phyloP scores from a whole-genome alignment of 1,284 basidiomycete species.

The Xerocomus nothofagi region DNA sequence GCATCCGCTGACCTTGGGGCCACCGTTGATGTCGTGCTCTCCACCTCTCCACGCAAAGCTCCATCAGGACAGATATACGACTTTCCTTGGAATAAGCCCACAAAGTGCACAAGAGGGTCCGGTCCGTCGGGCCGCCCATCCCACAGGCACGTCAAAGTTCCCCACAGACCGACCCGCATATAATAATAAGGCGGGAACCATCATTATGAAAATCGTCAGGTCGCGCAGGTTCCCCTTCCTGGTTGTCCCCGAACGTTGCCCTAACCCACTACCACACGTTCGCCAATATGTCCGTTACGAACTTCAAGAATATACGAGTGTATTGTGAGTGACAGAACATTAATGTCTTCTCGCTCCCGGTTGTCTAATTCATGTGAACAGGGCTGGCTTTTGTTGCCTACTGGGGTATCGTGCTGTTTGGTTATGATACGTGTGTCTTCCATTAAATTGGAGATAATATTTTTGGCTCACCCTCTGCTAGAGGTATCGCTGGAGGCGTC shows the following conservation, averaged over 20 bases:
- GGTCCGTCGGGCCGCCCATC: conserved; percentile 1
- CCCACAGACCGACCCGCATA: background rate
- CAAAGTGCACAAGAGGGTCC: background rate
- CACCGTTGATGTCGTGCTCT: too few species aligned
- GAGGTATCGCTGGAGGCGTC: conserved; percentile 63
- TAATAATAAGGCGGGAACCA: background rate
- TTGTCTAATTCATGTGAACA: conserved; percentile 26
- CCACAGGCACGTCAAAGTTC: background rate
- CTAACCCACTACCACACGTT: background rate
- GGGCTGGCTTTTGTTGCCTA: conserved; percentile 73
- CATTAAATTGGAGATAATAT: background rate
- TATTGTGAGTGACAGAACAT: conserved; percentile 47
- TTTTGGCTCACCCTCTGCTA: conserved; percentile 20
- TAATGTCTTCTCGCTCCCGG: background rate
- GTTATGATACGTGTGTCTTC: conserved; percentile 65
- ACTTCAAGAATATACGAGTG: conserved; percentile 57
- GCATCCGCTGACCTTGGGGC: too few species aligned
- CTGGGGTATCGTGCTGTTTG: conserved; percentile 79
- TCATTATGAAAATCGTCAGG: background rate
- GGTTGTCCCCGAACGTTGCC: background rate
- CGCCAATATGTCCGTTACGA: conserved; percentile 10
- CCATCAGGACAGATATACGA: background rate
- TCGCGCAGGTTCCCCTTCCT: background rate
- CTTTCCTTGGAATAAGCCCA: background rate
- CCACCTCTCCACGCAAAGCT: background rate